phyloP scores from a whole-genome alignment of 2,329 filamentous ascomycete genomes.

The Ceratocystis alfenasii region DNA sequence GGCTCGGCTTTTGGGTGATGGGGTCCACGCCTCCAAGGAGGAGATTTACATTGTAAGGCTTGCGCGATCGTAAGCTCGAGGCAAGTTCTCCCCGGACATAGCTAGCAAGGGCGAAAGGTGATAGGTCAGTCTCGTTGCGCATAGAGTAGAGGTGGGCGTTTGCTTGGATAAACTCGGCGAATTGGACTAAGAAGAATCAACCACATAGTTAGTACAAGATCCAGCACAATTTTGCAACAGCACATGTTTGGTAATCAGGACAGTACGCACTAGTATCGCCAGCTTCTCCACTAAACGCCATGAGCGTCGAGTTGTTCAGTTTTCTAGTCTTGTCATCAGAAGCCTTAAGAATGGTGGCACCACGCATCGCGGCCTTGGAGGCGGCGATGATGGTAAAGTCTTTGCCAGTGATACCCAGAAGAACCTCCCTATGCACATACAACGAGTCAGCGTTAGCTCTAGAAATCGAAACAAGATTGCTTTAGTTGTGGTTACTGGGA shows the following conservation, averaged over 20 bases:
- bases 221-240: neutral
- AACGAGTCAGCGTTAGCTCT: constrained; percentile 8
- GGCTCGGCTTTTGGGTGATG: constrained; percentile 76
- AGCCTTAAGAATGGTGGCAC: constrained; percentile 88
- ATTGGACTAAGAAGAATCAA: constrained; percentile 59
- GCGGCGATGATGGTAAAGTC: constrained; percentile 97
- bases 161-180: constrained; percentile 97
- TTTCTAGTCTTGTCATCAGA: constrained; percentile 90
- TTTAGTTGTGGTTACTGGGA: neutral
- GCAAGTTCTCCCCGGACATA: constrained; percentile 93
- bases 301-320: constrained; percentile 85
- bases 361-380: constrained; percentile 96
- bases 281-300: constrained; percentile 92
- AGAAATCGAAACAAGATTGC: neutral
- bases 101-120: constrained; percentile 75
- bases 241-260: neutral
- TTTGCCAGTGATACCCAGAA: constrained; percentile 96
- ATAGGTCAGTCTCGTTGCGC: constrained; percentile 89
- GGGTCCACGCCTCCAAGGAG: constrained; percentile 87
- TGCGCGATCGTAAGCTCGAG: constrained; percentile 75
- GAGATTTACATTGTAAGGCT: constrained; percentile 94
- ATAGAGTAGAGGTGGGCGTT: constrained; percentile 97
- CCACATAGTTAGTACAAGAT: constrained; percentile 16
- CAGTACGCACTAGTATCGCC: constrained; percentile 68
- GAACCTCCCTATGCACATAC: constrained; percentile 63